Base-by-base conservation (phyloP, 176 grass and related monocot genomes). In the Pharus latifolius region DNA sequence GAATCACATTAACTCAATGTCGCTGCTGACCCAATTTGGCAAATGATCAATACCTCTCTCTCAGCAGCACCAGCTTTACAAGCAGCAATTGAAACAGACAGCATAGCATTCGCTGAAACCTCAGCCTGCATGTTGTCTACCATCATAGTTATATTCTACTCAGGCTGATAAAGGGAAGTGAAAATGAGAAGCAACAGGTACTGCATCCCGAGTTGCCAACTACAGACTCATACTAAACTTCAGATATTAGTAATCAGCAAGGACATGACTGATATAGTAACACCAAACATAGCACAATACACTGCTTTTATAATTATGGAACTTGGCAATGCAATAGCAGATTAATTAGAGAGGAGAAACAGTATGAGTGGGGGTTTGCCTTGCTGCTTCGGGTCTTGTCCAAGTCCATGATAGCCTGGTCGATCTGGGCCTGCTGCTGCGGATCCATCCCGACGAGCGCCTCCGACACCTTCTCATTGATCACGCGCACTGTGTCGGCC, bases 341-440 rank as follows among this genome's bases (percentile, higher is more conserved):
- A 76, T 61, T 59, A 83, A 46, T 2, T 33, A 16, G 2, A 67
- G 41, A 41, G 26, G 17, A 63, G 1, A 67, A 49, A 10, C 14
- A 57, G 51, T 4, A 85, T 15, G 27, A 34, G 28, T 38, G n/a
- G 35, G n/a, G 58, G 26, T 33, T 72, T 52, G 72, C 95, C 87
- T 91, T 99, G 79, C 94, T 88, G 57, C n/a, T n/a, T n/a, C 80
- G 87, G 19, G 83, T 87, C 72, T 94, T 99, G 84, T 99, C 90
- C 82, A 99, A 72, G 78, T 93, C 95, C 70, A 99, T 99, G 81
- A 99, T 88, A 61, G 95, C 90, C 79, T 94, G 95, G 83, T 99
- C 95, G 77, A 99, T 99, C 73, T 99, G 95, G 53, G 74, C 53
- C 74, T 99, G 95, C n/a, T 90, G 90, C 51, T 63, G 75, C 66